These are phyloP conservation scores for Neoconidiobolus thromboides DNA, from an alignment of 371 early-diverging fungal species.

Conservation along the genomic window DNA sequence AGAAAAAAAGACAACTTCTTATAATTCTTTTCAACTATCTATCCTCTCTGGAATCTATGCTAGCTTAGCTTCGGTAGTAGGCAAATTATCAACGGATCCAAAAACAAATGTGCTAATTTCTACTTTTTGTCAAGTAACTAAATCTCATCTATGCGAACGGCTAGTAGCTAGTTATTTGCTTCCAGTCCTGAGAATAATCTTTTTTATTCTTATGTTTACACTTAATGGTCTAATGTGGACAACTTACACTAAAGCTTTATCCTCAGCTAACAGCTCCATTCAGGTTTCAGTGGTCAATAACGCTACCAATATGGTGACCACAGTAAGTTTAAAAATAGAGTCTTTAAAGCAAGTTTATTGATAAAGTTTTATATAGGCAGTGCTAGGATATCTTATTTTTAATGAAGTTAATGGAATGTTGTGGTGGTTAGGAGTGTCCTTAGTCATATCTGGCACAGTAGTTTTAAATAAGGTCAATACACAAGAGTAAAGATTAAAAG, in stretches of 20 bases:
- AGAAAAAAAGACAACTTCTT: too few species aligned
- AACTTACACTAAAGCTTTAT: not conserved
- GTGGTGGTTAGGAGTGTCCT: not conserved
- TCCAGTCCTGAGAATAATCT: not conserved
- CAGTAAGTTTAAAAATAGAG: not conserved
- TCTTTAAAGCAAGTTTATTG: not conserved
- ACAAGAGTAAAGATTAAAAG: too few species aligned
- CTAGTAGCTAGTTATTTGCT: not conserved
- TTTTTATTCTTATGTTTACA: not conserved
- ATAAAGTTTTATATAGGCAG: not conserved
- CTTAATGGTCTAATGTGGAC: constrained; percentile 1
- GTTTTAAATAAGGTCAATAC: not conserved
- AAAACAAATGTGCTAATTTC: not conserved
- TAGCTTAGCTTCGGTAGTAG: not conserved
- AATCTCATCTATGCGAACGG: too few species aligned
- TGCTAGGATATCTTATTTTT: not conserved
- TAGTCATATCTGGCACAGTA: not conserved
- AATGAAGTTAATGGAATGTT: not conserved
- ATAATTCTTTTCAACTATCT: not conserved
- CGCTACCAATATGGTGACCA: not conserved
- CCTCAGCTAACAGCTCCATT: not conserved
- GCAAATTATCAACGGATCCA: not conserved
- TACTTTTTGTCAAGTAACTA: not conserved
- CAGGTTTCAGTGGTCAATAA: not conserved
- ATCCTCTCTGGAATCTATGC: not conserved